Evolutionary conservation across 2,329 filamentous ascomycete species (phyloP).

Genomic region (Pseudopithomyces chartarum): DNA sequence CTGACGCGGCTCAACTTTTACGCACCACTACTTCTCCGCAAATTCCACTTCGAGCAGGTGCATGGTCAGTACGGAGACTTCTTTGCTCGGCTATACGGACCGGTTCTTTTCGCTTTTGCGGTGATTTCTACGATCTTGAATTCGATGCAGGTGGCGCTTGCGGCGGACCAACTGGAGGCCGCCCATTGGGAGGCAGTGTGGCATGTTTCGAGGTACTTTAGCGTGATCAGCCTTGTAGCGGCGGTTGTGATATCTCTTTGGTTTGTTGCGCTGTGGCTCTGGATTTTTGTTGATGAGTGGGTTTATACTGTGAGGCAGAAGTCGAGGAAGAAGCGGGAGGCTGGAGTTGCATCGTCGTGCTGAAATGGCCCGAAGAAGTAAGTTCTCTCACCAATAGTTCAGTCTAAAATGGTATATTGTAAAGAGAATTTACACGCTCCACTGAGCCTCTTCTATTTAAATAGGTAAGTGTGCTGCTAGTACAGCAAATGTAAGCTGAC

Average conservation of each 20-base stretch:
- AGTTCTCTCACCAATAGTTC: no score
- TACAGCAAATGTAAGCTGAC: no score
- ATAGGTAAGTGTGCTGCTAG: no score
- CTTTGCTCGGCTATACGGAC: conserved; percentile 17
- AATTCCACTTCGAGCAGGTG: not conserved
- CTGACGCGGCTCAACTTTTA: conserved; percentile 52
- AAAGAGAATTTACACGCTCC: no score
- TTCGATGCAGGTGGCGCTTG: conserved; percentile 24
- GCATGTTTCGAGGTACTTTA: conserved; percentile 16
- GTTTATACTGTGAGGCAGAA: conserved; percentile 8
- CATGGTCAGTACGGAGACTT: conserved; percentile 35
- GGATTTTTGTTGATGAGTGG: conserved; percentile 14
- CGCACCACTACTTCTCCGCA: conserved; percentile 21
- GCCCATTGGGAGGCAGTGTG: conserved; percentile 11
- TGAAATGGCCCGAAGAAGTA: not conserved
- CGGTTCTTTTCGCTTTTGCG: conserved; percentile 18
- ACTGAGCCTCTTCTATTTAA: no score
- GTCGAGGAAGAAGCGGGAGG: conserved; percentile 1
- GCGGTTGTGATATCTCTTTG: conserved; percentile 13
- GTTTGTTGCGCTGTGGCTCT: conserved; percentile 14
- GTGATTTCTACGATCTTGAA: conserved; percentile 22
- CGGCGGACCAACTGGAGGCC: conserved; percentile 14
- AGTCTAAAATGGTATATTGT: no score
- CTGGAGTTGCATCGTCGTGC: conserved; percentile 56
- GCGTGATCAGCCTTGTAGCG: conserved; percentile 11